These are phyloP conservation scores for Pichia californica DNA, from an alignment of 805 yeast species.

Conservation along the genomic window DNA sequence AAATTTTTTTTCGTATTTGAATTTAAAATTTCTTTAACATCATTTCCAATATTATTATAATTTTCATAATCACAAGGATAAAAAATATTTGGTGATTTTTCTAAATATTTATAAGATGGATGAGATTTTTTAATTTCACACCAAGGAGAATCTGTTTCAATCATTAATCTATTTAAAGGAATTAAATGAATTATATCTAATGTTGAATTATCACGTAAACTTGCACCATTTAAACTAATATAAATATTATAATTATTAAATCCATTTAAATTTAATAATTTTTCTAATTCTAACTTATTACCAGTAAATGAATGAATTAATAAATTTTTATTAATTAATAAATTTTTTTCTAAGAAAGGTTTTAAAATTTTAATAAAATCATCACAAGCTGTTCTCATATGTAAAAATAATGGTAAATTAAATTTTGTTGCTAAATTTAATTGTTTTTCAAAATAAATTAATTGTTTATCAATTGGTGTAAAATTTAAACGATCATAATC, in stretches of 20 bases:
- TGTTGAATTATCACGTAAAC: slow-evolving; percentile 73
- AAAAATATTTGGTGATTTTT: slow-evolving; percentile 48
- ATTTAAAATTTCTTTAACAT: slow-evolving; percentile 5
- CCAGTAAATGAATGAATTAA: slow-evolving; percentile 97
- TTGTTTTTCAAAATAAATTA: slow-evolving; percentile 62
- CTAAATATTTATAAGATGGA: slow-evolving; percentile 56
- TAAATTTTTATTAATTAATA: slow-evolving; percentile 42
- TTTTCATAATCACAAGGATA: slow-evolving; percentile 37
- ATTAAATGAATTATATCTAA: slow-evolving; percentile 55
- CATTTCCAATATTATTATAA: slow-evolving; percentile 4
- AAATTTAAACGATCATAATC: slow-evolving; percentile 88
- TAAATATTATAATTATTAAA: slow-evolving; percentile 43
- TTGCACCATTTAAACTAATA: slow-evolving; percentile 90
- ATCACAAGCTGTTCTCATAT: slow-evolving; percentile 78
- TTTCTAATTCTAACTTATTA: slow-evolving; percentile 51
- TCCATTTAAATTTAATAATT: slow-evolving; percentile 35
- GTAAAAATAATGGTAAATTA: slow-evolving; percentile 76
- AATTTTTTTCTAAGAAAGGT: slow-evolving; percentile 49
- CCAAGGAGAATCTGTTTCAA: slow-evolving; percentile 99
- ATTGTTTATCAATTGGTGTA: slow-evolving; percentile 63
- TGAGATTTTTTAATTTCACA: slow-evolving; percentile 87
- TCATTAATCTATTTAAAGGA: slow-evolving; percentile 66
- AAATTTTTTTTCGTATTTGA: slow-evolving; percentile 15
- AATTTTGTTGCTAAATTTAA: slow-evolving; percentile 55
- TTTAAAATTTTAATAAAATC: slow-evolving; percentile 64